Percentiles rank a stretch among this genome's conserved stretches.
These are phyloP conservation scores for Diddensiella santjacobensis DNA, from an alignment of 805 yeast genomes.

Conservation along the genomic window DNA sequence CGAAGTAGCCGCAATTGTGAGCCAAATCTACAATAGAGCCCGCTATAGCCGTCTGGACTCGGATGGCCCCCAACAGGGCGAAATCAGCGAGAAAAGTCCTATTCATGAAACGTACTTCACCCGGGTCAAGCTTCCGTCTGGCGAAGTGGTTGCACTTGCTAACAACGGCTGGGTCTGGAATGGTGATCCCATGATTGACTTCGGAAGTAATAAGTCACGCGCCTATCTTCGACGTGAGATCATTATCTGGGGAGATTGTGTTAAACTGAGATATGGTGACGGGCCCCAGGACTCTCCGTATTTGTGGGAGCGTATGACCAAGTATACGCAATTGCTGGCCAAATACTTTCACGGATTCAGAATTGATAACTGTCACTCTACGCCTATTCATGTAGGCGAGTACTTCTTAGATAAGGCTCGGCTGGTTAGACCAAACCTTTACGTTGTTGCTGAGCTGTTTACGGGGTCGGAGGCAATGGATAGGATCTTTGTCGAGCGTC, in stretches of 20 bases:
- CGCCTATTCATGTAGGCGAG: slow-evolving; percentile 94
- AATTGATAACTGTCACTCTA: slow-evolving; percentile 93
- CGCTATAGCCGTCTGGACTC: slow-evolving; percentile 71
- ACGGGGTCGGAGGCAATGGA: slow-evolving; percentile 91
- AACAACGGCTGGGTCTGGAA: slow-evolving; percentile 99
- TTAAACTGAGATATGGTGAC: slow-evolving; percentile 81
- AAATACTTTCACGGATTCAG: slow-evolving; percentile 79
- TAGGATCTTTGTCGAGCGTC: slow-evolving; percentile 80
- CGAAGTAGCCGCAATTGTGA: slow-evolving; percentile 61
- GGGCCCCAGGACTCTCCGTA: slow-evolving; percentile 79
- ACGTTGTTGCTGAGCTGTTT: slow-evolving; percentile 91
- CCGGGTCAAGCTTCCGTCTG: slow-evolving; percentile 49
- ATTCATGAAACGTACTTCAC: slow-evolving; percentile 88
- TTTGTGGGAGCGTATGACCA: slow-evolving; percentile 83
- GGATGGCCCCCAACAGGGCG: slow-evolving; percentile 77
- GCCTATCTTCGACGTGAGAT: slow-evolving; percentile 89
- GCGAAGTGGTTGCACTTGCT: slow-evolving; percentile 61
- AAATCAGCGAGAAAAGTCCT: slow-evolving; percentile 51
- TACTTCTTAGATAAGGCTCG: slow-evolving; percentile 85
- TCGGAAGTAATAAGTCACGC: slow-evolving; percentile 75
- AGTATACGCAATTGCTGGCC: slow-evolving; percentile 71
- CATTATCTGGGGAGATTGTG: slow-evolving; percentile 97
- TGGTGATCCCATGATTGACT: slow-evolving; percentile 88
- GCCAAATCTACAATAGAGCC: slow-evolving; percentile 71
- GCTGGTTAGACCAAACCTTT: slow-evolving; percentile 73